Conservation (phyloP, 2,329 filamentous ascomycete genomes). For the Sporothrix pallida region DNA sequence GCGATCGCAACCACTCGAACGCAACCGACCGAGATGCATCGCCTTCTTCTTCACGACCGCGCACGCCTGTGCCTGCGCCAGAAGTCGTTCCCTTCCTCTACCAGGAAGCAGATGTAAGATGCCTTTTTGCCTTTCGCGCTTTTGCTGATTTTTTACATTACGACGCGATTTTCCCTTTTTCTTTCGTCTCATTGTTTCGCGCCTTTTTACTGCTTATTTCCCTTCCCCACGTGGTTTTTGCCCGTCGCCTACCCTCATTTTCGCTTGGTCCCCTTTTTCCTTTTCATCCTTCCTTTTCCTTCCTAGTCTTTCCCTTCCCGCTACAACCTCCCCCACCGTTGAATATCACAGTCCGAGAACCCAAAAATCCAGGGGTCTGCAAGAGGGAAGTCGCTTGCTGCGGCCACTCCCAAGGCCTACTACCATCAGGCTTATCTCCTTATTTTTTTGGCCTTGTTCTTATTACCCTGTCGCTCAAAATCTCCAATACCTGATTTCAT, state of each 20-base stretch:
- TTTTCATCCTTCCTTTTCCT: slow-evolving; percentile 31
- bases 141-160: slow-evolving; percentile 37
- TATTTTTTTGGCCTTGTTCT: slow-evolving; percentile 9
- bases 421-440: slow-evolving; percentile 19
- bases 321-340: slow-evolving; percentile 23
- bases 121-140: slow-evolving; percentile 32
- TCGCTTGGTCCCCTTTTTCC: slow-evolving; percentile 38
- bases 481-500: neutral
- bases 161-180: neutral
- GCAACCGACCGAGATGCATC: slow-evolving; percentile 76
- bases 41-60: slow-evolving; percentile 75
- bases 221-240: neutral
- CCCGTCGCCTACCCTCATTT: slow-evolving; percentile 35
- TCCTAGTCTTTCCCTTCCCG: slow-evolving; percentile 30
- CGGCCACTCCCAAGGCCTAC: neutral
- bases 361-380: neutral
- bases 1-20: slow-evolving; percentile 82
- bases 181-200: slow-evolving; percentile 16
- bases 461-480: neutral
- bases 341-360: slow-evolving; percentile 4
- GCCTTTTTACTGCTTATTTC: neutral
- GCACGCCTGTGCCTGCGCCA: slow-evolving; percentile 84
- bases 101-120: slow-evolving; percentile 78
- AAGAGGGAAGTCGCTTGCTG: neutral
- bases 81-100: slow-evolving; percentile 98